These are phyloP conservation scores for Rhododendron vialii DNA, from an alignment of 148 eudicot genomes.

Conservation along the genomic window DNA sequence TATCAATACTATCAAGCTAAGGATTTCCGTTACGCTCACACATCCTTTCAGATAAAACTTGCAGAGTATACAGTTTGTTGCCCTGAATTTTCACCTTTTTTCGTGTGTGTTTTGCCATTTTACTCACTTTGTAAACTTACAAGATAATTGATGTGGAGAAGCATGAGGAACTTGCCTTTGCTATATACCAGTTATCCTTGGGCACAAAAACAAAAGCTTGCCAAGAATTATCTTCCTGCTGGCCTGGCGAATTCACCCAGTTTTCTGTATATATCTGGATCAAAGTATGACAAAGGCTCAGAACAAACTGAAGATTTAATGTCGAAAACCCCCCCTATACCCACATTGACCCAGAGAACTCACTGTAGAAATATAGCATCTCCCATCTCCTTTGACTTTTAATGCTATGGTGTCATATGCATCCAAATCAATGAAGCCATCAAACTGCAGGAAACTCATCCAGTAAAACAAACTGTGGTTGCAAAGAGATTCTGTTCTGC, in stretches of 20 bases:
- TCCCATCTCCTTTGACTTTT: conserved; percentile 89
- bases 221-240: conserved; percentile 96
- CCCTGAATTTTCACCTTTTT: too few relatives aligned
- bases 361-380: conserved; percentile 97
- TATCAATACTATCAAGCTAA: neutral
- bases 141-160: neutral
- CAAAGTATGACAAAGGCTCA: neutral
- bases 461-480: neutral
- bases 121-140: neutral
- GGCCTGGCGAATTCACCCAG: conserved; percentile 98
- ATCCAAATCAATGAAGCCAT: conserved; percentile 96
- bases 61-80: neutral
- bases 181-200: conserved; percentile 84
- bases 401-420: conserved; percentile 79
- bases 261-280: conserved; percentile 94
- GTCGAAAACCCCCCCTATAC: neutral
- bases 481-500: neutral
- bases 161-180: conserved; percentile 59
- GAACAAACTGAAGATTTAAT: neutral
- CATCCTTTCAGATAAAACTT: neutral
- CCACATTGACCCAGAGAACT: conserved; percentile 14
- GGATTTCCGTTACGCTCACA: neutral
- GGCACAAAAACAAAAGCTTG: conserved; percentile 94
- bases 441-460: conserved; percentile 52
- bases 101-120: neutral